These are phyloP conservation scores for Cyamopsis tetragonoloba DNA, from an alignment of 306 rosid species.

Conservation along the genomic window DNA sequence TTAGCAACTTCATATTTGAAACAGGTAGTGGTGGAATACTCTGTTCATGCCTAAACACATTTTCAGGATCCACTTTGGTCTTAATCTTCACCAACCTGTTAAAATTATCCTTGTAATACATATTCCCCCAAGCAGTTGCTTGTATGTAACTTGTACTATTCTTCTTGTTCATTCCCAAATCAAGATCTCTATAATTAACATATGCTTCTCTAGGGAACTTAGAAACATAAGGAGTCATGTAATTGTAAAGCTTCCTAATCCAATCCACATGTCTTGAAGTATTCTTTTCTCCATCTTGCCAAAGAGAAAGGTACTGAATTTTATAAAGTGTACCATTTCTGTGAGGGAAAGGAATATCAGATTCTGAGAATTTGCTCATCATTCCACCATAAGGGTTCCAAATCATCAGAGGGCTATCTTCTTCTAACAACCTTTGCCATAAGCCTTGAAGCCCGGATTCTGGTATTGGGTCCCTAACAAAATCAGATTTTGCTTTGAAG, in stretches of 20 bases:
- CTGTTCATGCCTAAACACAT: slow-evolving; percentile 86
- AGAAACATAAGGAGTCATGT: slow-evolving; percentile 69
- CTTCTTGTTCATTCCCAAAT: slow-evolving; percentile 71
- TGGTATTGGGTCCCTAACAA: slow-evolving; percentile 57
- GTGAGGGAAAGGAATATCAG: slow-evolving; percentile 68
- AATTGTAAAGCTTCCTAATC: slow-evolving; percentile 71
- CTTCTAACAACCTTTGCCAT: slow-evolving; percentile 61
- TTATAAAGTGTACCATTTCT: slow-evolving; percentile 66
- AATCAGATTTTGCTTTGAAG: slow-evolving; percentile 92
- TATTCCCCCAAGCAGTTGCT: slow-evolving; percentile 67
- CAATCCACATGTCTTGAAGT: slow-evolving; percentile 51
- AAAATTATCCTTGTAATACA: slow-evolving; percentile 75
- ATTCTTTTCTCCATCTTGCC: slow-evolving; percentile 43
- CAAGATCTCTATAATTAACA: slow-evolving; percentile 84
- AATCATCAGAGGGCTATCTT: slow-evolving; percentile 46
- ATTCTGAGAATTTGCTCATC: slow-evolving; percentile 60
- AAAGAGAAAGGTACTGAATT: slow-evolving; percentile 51
- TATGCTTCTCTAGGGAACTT: slow-evolving; percentile 74
- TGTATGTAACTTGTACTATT: slow-evolving; percentile 36
- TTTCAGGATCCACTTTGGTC: slow-evolving; percentile 70
- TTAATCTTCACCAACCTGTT: slow-evolving; percentile 57
- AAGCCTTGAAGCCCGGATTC: slow-evolving; percentile 57
- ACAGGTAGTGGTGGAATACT: slow-evolving; percentile 73
- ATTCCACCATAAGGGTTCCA: slow-evolving; percentile 80
- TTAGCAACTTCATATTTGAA: slow-evolving; percentile 13